phyloP scores from a whole-genome alignment of 495 filamentous ascomycete genomes.

The Neurospora discreta region DNA sequence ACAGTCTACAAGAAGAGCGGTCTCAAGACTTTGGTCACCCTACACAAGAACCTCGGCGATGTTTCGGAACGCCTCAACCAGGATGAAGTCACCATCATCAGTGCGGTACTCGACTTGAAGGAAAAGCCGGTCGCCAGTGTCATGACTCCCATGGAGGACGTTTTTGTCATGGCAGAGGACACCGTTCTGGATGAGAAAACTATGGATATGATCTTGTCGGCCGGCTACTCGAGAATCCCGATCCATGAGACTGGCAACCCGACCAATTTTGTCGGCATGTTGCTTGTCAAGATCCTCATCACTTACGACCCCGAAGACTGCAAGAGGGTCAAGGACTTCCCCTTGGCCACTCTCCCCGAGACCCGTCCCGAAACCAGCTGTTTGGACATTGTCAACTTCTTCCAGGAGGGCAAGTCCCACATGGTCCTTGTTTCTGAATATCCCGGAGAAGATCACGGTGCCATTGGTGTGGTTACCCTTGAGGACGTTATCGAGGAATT shows the following conservation, averaged over 20 bases:
- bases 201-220: conserved; percentile 84
- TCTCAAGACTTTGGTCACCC: conserved; percentile 65
- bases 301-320: conserved; percentile 95
- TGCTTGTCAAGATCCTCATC: conserved; percentile 95
- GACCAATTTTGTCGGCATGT: conserved; percentile 89
- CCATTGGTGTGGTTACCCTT: conserved; percentile 84
- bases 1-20: conserved; percentile 95
- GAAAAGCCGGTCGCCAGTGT: conserved; percentile 89
- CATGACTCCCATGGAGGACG: conserved; percentile 97
- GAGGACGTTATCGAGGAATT: conserved; percentile 98
- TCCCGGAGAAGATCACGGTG: conserved; percentile 80
- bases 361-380: conserved; percentile 92
- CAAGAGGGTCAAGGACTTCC: conserved; percentile 75
- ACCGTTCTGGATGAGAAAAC: conserved; percentile 82
- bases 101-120: conserved; percentile 89
- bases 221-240: conserved; percentile 91
- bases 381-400: conserved; percentile 97
- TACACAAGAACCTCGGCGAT: conserved; percentile 83
- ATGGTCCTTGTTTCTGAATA: conserved; percentile 93
- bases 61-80: conserved; percentile 84
- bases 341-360: conserved; percentile 86
- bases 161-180: conserved; percentile 90
- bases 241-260: conserved; percentile 78
- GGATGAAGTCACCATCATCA: conserved; percentile 98
- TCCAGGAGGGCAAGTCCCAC: conserved; percentile 97